A percentile compares a stretch with the other conserved stretches of the same genome.
Conservation (phyloP, 768 basidiomycete genomes). For the Psilocybe cubensis region DNA sequence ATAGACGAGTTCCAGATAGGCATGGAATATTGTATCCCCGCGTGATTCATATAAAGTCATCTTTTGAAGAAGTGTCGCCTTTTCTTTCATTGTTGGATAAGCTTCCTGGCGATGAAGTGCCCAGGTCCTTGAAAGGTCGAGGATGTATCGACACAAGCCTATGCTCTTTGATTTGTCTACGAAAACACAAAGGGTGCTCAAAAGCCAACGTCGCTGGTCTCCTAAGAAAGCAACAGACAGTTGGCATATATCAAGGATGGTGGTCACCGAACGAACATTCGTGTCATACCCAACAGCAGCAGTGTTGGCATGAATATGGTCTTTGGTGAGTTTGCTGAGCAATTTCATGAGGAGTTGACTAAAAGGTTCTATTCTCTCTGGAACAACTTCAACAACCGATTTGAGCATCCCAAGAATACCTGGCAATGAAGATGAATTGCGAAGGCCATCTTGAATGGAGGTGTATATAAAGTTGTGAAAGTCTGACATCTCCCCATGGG, state of each 20-base stretch:
- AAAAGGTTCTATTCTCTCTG: constrained; percentile 86
- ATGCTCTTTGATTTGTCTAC: constrained; percentile 89
- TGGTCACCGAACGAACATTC: constrained; percentile 66
- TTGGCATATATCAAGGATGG: constrained; percentile 88
- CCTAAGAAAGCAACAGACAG: constrained; percentile 78
- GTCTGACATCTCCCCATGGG: constrained; percentile 69
- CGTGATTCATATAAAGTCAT: constrained; percentile 86
- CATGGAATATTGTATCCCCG: constrained; percentile 77
- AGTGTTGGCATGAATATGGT: constrained; percentile 70
- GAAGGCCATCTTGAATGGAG: constrained; percentile 79
- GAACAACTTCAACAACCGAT: constrained; percentile 77
- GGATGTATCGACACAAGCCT: constrained; percentile 78
- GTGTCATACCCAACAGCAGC: constrained; percentile 55
- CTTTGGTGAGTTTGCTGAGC: constrained; percentile 83
- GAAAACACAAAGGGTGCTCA: constrained; percentile 77
- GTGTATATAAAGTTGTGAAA: constrained; percentile 79
- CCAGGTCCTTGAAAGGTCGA: constrained; percentile 89
- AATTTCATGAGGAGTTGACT: constrained; percentile 77
- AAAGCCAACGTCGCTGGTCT: constrained; percentile 83
- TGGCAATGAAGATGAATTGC: constrained; percentile 69
- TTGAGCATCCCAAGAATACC: constrained; percentile 88
- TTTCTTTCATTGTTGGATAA: constrained; percentile 95
- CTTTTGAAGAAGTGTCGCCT: constrained; percentile 84
- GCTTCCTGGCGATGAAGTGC: constrained; percentile 84
- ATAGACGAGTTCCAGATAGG: constrained; percentile 88